Conservation (phyloP, 495 filamentous ascomycete species). For the Xylaria grammica region DNA sequence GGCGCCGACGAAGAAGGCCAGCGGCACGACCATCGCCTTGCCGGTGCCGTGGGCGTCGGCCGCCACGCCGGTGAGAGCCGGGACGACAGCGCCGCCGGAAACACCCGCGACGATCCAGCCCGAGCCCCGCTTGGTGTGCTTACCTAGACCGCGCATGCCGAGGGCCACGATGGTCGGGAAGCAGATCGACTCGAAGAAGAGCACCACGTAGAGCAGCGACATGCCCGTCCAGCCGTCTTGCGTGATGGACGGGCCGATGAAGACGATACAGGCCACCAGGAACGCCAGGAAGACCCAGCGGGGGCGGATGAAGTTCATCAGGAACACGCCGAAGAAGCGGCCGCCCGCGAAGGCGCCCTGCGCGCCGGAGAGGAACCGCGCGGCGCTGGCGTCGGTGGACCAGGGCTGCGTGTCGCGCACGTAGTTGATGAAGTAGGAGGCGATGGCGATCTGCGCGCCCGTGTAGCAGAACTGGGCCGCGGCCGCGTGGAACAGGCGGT, state of each 20-base stretch:
- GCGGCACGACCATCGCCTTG: slow-evolving; percentile 59
- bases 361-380: slow-evolving; percentile 62
- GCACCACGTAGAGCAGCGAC: slow-evolving; percentile 63
- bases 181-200: slow-evolving; percentile 72
- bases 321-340: slow-evolving; percentile 62
- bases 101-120: slow-evolving; percentile 67
- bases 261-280: slow-evolving; percentile 59
- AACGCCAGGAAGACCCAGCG: slow-evolving; percentile 58
- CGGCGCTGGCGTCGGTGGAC: slow-evolving; percentile 30
- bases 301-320: slow-evolving; percentile 59
- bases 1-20: slow-evolving; percentile 62
- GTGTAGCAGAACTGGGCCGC: slow-evolving; percentile 75
- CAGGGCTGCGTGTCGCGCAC: slow-evolving; percentile 34
- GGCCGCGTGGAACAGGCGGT: slow-evolving; percentile 68
- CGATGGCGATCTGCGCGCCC: slow-evolving; percentile 69
- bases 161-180: slow-evolving; percentile 76
- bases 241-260: slow-evolving; percentile 61
- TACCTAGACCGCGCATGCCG: slow-evolving; percentile 68
- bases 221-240: slow-evolving; percentile 58
- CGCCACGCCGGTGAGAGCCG: slow-evolving; percentile 64
- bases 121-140: slow-evolving; percentile 70
- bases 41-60: slow-evolving; percentile 51
- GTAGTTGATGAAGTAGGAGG: slow-evolving; percentile 55
- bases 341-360: slow-evolving; percentile 71
- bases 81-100: slow-evolving; percentile 68